Base-by-base conservation (phyloP, 495 filamentous ascomycete genomes). In the Parathielavia appendiculata region DNA sequence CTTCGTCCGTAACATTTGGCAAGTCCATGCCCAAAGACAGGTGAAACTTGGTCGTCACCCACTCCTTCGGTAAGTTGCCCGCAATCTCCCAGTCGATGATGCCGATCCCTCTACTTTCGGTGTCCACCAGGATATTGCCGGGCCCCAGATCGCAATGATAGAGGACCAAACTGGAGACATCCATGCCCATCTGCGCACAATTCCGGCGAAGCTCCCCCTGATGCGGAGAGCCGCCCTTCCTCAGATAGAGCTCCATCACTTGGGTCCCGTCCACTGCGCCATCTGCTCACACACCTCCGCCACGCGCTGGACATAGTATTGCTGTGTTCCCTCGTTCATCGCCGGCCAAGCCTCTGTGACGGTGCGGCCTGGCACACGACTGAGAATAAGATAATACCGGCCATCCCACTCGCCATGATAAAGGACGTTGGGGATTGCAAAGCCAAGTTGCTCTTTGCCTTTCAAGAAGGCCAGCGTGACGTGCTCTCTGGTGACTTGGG, bases 101-200 rank as follows among this genome's bases (percentile, higher is more conserved):
- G 1, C 57, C 61, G 7, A 63, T 38, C 14, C 30, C 19, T 1
- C 57, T 14, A 7, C 32, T 60, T 1, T 13, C 57, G 5, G 53
- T 40, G 2, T 60, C 53, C 8, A 60, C 57, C 35, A 63, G 20
- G 34, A 63, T 49, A 34, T 63, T 60, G 7, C 8, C 32, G 0
- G 57, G 53, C 13, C 61, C 57, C 10, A 63, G 34, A 54, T 63
- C 61, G 34, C 41, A 51, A n/a, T 63, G 61, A 46, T 54, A 54
- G 16, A 63, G 54, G 1, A 60, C 57, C 19, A 59, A 44, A 16
- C 14, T 20, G 20, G 48, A 51, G 10, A 48, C 45, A 40, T 60
- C 49, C 57, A 63, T 63, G 22, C 48, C 57, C 51, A 63, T 60
- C 11, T 4, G 16, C 13, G 19, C 5, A 34, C 56, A 56, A 22